Evolutionary conservation across 495 filamentous ascomycete genomes (phyloP), one percentile per base, ranked within the genome.

Genomic region (Elasticomyces elasticus): DNA sequence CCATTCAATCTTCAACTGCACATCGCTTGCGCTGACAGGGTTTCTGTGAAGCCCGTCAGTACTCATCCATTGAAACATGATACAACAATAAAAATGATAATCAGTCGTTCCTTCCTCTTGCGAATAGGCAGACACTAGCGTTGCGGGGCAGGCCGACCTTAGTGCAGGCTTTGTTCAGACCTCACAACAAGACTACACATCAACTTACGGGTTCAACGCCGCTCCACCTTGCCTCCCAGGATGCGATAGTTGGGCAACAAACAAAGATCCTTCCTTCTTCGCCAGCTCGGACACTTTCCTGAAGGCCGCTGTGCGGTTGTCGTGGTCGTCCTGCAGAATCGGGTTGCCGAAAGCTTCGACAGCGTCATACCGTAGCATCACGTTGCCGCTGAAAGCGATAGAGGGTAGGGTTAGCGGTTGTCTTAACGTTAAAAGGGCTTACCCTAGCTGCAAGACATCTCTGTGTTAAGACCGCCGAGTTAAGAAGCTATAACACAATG

Each of bases 221-320:
- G 52, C 51, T 24, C 53, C 52, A 25, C 59, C 59, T 51, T 64
- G 62, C n/a, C 62, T 54, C 0, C 62, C 62, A 5, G 62, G 62
- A 43, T 64, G 62, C n/a, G 49, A 57, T 19, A 64, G 48, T 41
- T 64, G 62, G 7, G 59, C 54, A 27, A 64, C 51, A 43, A 62
- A 54, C n/a, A 64, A 42, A 0, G 46, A 43, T 13, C 62, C 62
- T 20, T 62, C 35, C 22, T 44, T 49, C 43, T 62, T 62, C 2
- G 62, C 43, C 12, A 43, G 49, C 1, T 54, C 31, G 25, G 40
- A 3, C 1, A 64, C 51, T 17, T 58, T 41, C 17, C 45, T 7
- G 40, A 58, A 64, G 10, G 50, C 54, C 28, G 10, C 38, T 2
- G 58, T 42, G 12, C 62, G 62, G 20, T 50, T 52, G 46, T 64